Percentiles rank a stretch among this genome's conserved stretches.
Evolutionary conservation across 495 filamentous ascomycete genomes (phyloP).

Genomic region (Penicillium pulvis): DNA sequence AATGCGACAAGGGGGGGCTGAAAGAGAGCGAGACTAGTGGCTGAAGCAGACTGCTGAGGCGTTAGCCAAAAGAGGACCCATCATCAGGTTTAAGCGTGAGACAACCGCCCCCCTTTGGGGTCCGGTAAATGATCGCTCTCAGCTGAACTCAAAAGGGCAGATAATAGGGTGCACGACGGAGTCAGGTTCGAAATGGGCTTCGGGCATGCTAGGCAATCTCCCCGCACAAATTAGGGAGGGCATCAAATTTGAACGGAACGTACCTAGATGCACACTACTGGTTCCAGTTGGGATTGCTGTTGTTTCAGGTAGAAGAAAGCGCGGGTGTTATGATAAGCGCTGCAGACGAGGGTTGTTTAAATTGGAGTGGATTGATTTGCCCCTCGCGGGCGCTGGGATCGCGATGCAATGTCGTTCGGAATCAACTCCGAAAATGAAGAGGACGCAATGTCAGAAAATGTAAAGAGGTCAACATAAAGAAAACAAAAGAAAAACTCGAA

Average conservation of each 20-base stretch:
- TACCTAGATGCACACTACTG: slow-evolving; percentile 2
- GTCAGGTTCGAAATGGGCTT: slow-evolving; percentile 11
- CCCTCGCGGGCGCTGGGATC: slow-evolving; percentile 27
- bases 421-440: neutral
- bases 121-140: slow-evolving; percentile 4
- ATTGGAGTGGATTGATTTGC: slow-evolving; percentile 17
- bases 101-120: slow-evolving; percentile 12
- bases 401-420: slow-evolving; percentile 1
- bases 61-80: slow-evolving; percentile 14
- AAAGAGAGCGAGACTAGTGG: slow-evolving; percentile 24
- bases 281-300: slow-evolving; percentile 1
- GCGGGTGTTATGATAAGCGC: slow-evolving; percentile 31
- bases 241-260: slow-evolving; percentile 12
- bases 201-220: slow-evolving; percentile 5
- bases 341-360: slow-evolving; percentile 16
- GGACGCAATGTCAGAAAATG: neutral
- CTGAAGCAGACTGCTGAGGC: slow-evolving; percentile 21
- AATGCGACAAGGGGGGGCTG: slow-evolving; percentile 28
- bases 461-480: neutral
- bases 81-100: slow-evolving; percentile 23
- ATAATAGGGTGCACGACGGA: slow-evolving; percentile 3
- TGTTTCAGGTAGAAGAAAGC: slow-evolving; percentile 32
- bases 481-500: slow-evolving; percentile 1
- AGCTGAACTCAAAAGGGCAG: slow-evolving; percentile 15
- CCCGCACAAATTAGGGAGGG: slow-evolving; percentile 1